Conservation (phyloP, 2,329 filamentous ascomycete species). For the Uncinocarpus reesii region DNA sequence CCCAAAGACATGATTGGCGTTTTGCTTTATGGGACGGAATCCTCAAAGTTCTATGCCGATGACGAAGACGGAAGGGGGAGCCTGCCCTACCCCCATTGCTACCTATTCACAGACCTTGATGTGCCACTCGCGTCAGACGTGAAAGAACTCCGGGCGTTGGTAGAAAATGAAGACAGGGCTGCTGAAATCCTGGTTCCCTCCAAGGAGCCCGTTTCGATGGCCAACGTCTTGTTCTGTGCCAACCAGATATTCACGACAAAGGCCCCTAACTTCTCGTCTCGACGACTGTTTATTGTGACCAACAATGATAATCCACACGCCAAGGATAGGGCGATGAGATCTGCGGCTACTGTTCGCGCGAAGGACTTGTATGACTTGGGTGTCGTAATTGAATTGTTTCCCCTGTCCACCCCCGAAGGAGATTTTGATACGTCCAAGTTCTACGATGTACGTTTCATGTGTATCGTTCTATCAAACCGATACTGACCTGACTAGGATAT, state of each 20-base stretch:
- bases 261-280: constrained; percentile 84
- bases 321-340: constrained; percentile 59
- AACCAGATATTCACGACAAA: constrained; percentile 95
- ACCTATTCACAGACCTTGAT: constrained; percentile 78
- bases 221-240: constrained; percentile 83
- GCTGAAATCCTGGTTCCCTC: constrained; percentile 60
- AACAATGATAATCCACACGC: constrained; percentile 81
- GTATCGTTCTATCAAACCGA: constrained; percentile 17
- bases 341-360: constrained; percentile 71
- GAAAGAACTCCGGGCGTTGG: constrained; percentile 62
- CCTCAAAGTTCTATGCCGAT: constrained; percentile 66
- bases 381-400: constrained; percentile 84
- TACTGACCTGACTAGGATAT: constrained; percentile 54
- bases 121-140: constrained; percentile 80
- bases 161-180: constrained; percentile 66
- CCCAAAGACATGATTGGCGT: constrained; percentile 97
- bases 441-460: constrained; percentile 60
- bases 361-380: constrained; percentile 93
- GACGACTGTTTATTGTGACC: constrained; percentile 89
- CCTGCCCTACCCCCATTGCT: constrained; percentile 77
- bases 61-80: constrained; percentile 47
- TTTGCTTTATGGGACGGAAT: constrained; percentile 77
- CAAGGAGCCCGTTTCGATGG: constrained; percentile 63
- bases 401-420: constrained; percentile 61
- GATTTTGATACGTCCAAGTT: constrained; percentile 77